Evolutionary conservation across 129 eudicot species (phyloP).

Genomic region (Apium graveolens): DNA sequence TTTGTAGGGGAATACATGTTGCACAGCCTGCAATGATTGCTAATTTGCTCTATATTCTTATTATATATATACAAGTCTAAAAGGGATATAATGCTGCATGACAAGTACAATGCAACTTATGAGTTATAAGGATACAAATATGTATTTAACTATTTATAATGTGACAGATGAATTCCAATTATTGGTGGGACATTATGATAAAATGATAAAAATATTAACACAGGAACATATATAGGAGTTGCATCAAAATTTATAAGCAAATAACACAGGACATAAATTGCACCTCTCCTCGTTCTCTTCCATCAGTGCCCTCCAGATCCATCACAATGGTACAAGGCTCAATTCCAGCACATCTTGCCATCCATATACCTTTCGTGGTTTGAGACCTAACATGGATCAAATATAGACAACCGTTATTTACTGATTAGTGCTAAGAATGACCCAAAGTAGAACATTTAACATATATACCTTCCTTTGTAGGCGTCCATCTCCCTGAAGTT

Average conservation of each 20-base stretch:
- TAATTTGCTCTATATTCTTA: not conserved
- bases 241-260: not conserved
- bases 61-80: not conserved
- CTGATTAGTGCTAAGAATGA: not conserved
- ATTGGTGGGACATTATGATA: not conserved
- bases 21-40: not conserved
- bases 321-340: slow-evolving; percentile 95
- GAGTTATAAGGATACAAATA: not conserved
- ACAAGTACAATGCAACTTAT: not conserved
- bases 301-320: slow-evolving; percentile 99
- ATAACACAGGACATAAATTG: slow-evolving; percentile 1
- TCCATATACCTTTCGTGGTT: slow-evolving; percentile 98
- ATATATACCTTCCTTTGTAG: slow-evolving; percentile 82
- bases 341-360: slow-evolving; percentile 81
- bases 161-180: not conserved
- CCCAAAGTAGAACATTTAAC: not conserved
- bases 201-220: not conserved
- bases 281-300: slow-evolving; percentile 99
- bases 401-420: slow-evolving; percentile 9
- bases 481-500: slow-evolving; percentile 99
- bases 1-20: not conserved
- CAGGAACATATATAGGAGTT: not conserved
- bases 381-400: slow-evolving; percentile 54
- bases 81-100: not conserved
- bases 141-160: too few species aligned